Conservation (phyloP, 2,329 filamentous ascomycete genomes). For the Pseudofabraea citricarpa region DNA sequence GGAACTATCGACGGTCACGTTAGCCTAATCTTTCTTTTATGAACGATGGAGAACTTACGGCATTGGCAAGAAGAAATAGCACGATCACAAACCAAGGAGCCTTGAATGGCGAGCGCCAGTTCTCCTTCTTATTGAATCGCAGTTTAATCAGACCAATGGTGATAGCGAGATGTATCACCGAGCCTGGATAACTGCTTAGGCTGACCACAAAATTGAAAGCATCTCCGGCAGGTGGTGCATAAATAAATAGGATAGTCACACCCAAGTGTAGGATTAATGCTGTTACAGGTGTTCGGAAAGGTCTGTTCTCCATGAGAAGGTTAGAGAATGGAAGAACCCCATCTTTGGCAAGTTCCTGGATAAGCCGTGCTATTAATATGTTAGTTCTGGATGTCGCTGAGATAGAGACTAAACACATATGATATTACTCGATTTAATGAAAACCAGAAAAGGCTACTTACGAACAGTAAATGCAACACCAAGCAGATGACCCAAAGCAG, state of each 20-base stretch:
- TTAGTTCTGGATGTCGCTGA: neutral
- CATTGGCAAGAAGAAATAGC: neutral
- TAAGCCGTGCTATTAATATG: neutral
- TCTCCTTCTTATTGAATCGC: constrained; percentile 32
- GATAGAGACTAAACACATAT: constrained; percentile 3
- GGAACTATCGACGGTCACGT: neutral
- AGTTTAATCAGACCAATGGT: constrained; percentile 51
- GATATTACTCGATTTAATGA: too few relatives aligned
- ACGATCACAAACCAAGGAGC: neutral
- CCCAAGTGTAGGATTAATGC: constrained; percentile 42
- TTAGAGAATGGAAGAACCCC: neutral
- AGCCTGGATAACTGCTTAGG: constrained; percentile 49
- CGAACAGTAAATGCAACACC: neutral
- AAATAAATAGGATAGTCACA: constrained; percentile 51
- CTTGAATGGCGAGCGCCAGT: neutral
- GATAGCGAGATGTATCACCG: constrained; percentile 52
- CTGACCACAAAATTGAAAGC: constrained; percentile 58
- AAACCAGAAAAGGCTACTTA: too few relatives aligned
- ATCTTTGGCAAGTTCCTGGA: constrained; percentile 1
- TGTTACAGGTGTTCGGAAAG: neutral
- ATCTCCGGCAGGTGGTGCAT: constrained; percentile 53
- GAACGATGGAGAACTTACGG: neutral
- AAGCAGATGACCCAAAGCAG: neutral
- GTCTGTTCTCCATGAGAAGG: neutral
- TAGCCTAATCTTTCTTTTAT: neutral